These are phyloP conservation scores for Aschersonia sp. DNA, from an alignment of 2,329 filamentous ascomycete genomes.

Conservation along the genomic window DNA sequence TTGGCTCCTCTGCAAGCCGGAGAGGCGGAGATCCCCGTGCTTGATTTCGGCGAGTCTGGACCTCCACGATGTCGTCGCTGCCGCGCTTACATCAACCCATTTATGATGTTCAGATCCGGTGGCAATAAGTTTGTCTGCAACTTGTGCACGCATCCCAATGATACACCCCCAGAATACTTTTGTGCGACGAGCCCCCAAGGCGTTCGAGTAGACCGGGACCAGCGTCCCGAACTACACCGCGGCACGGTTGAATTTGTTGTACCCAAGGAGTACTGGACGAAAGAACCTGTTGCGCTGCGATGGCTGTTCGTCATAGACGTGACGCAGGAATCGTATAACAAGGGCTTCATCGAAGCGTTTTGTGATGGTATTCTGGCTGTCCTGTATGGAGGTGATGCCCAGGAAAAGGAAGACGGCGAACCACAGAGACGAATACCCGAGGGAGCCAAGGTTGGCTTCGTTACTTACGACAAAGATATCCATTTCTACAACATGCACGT, in stretches of 20 bases:
- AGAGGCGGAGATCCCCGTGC: constrained; percentile 74
- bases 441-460: constrained; percentile 81
- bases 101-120: constrained; percentile 91
- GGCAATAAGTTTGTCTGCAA: constrained; percentile 98
- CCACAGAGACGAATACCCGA: constrained; percentile 49
- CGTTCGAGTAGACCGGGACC: constrained; percentile 72
- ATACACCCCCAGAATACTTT: constrained; percentile 86
- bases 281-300: constrained; percentile 74
- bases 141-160: constrained; percentile 94
- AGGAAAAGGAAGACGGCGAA: constrained; percentile 33
- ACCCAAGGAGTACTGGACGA: constrained; percentile 97
- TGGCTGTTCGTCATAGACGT: constrained; percentile 92
- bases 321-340: constrained; percentile 79
- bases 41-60: constrained; percentile 86
- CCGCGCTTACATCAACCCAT: constrained; percentile 94
- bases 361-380: constrained; percentile 79
- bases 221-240: constrained; percentile 76
- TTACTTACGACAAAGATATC: constrained; percentile 92
- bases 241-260: constrained; percentile 95
- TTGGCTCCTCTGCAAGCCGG: constrained; percentile 71
- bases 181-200: constrained; percentile 80
- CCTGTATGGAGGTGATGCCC: constrained; percentile 58
- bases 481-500: constrained; percentile 95
- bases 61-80: constrained; percentile 88
- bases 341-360: constrained; percentile 79